Base-by-base conservation (phyloP, 495 filamentous ascomycete genomes). In the Lineolata rhizophorae region DNA sequence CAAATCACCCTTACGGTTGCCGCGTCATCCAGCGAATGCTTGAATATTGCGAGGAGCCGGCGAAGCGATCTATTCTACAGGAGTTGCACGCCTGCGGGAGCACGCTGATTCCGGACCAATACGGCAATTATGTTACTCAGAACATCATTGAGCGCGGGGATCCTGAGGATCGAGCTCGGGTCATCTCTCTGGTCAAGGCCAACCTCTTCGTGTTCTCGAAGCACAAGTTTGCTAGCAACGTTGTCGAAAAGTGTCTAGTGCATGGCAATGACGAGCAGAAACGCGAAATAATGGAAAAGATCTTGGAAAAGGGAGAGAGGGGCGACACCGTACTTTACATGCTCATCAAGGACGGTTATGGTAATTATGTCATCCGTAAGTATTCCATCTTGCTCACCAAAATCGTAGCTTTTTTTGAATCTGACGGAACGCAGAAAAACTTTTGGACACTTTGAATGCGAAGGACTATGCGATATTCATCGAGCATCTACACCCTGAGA, bases 361-460 rank as follows among this genome's bases (percentile, higher is more conserved):
- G 80, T 26, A 97, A 97, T 49, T 97, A 97, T 48, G 87, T 95
- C 11, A 75, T 97, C 37, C 87, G 82, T 91, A 70, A 65, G 85
- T 18, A 15, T 20, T 31, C 12, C 20, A 14, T 18, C 19, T 12
- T 25, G 17, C 14, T 32, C 17, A 36, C 8, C 9, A 10, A 19
- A 32, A 21, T 20, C 27, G 12, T 4, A 22, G 25, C 53, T 63
- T 20, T n/a, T n/a, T n/a, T n/a, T n/a, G n/a, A n/a, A 15, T 30
- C 58, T 69, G 46, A 67, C 51, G 45, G 17, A 21, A 34, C 45
- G 11, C 46, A 90, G 80, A 90, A 53, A 84, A 80, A 54, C 61
- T 92, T 16, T 61, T 90, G 29, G 68, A 64, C 4, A 63, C 72
- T 32, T 57, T 93, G 2, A 60, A 68, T 34, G 67, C 64, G 8